Evolutionary conservation across 2,329 filamentous ascomycete genomes (phyloP).

Genomic region (Fusarium compactum): DNA sequence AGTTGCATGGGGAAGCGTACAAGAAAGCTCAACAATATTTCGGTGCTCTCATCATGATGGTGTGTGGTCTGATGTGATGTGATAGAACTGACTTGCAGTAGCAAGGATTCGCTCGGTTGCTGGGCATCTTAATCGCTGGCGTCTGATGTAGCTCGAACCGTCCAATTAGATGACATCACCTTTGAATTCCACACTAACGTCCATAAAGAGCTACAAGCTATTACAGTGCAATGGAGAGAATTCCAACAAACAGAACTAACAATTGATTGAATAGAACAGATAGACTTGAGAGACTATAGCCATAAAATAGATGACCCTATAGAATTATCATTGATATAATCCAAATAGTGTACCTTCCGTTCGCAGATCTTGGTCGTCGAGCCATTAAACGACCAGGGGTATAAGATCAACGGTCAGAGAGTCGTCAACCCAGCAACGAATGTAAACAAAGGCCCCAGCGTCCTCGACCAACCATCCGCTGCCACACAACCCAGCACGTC

Average conservation of each 20-base stretch:
- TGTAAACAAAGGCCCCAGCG: conserved; percentile 51
- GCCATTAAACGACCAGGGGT: conserved; percentile 24
- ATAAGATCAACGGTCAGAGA: conserved; percentile 20
- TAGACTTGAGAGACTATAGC: not conserved
- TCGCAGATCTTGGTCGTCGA: conserved; percentile 27
- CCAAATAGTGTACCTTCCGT: conserved; percentile 11
- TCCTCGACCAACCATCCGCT: conserved; percentile 49
- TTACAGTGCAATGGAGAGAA: conserved; percentile 11
- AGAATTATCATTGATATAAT: conserved; percentile 1
- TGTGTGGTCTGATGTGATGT: conserved; percentile 1
- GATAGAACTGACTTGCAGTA: conserved; percentile 4
- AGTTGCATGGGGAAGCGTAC: not conserved
- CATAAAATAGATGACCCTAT: not conserved
- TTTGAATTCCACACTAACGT: not conserved
- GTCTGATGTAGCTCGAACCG: not conserved
- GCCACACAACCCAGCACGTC: conserved; percentile 40
- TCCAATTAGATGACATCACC: conserved; percentile 41
- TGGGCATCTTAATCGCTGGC: conserved; percentile 22
- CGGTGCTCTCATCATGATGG: not conserved
- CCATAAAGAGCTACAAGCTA: conserved; percentile 6
- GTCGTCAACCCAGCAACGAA: conserved; percentile 52
- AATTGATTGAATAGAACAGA: conserved; percentile 13
- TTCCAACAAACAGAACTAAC: conserved; percentile 18
- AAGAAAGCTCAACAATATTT: not conserved
- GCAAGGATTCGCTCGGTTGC: conserved; percentile 20